A percentile compares a stretch with the other conserved stretches of the same genome.
Evolutionary conservation across 2,329 filamentous ascomycete species (phyloP).

Genomic region (Colletotrichum tabaci): DNA sequence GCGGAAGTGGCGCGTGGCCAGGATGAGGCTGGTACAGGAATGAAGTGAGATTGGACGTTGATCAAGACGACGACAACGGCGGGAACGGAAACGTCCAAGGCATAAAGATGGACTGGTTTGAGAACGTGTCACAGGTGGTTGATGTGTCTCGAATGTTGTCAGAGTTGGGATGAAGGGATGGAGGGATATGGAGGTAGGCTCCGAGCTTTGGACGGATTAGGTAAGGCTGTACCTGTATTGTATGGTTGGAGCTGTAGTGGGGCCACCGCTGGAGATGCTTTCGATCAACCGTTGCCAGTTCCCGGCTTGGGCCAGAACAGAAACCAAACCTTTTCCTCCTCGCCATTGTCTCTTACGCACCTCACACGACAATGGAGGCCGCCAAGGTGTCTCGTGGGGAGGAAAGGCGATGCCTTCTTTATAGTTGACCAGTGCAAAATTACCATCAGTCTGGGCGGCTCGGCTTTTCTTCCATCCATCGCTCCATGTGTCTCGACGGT

Average conservation of each 20-base stretch:
- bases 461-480: background rate
- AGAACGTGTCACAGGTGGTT: slow-evolving; percentile 38
- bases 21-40: slow-evolving; percentile 37
- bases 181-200: slow-evolving; percentile 28
- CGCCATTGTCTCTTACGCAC: background rate
- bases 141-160: slow-evolving; percentile 40
- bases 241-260: background rate
- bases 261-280: background rate
- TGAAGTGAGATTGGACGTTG: slow-evolving; percentile 30
- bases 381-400: background rate
- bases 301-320: background rate
- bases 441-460: background rate
- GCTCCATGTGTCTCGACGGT: background rate
- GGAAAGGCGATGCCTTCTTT: background rate
- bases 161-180: slow-evolving; percentile 36
- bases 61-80: slow-evolving; percentile 9
- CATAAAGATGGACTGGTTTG: slow-evolving; percentile 39
- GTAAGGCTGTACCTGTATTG: slow-evolving; percentile 17
- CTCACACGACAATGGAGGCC: background rate
- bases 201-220: slow-evolving; percentile 39
- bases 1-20: slow-evolving; percentile 12
- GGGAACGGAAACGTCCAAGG: slow-evolving; percentile 29
- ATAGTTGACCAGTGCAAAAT: background rate
- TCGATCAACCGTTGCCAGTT: background rate
- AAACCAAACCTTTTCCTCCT: too few relatives aligned